Conservation (phyloP, 164 flowering plant species). For the Akebia trifoliata region DNA sequence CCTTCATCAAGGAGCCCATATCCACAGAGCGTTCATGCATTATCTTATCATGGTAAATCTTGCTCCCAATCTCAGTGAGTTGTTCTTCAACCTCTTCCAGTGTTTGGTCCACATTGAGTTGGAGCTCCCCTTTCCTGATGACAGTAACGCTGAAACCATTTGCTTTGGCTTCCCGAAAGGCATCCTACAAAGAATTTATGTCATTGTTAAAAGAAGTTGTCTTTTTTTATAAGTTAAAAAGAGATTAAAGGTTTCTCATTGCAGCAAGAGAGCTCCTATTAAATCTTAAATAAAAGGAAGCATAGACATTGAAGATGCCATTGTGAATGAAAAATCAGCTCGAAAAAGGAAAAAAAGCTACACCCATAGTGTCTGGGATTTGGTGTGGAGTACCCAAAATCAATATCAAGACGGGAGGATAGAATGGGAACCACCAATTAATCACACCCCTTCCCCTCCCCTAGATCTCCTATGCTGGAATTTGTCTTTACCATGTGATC, state of each 20-base stretch:
- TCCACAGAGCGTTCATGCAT: conserved; percentile 64
- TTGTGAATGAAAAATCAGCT: too few species aligned
- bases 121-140: conserved; percentile 71
- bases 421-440: too few species aligned
- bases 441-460: too few species aligned
- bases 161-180: conserved; percentile 80
- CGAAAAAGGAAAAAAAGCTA: too few species aligned
- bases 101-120: conserved; percentile 69
- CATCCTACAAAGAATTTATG: conserved; percentile 43
- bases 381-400: too few species aligned
- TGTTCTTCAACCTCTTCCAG: conserved; percentile 83
- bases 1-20: conserved; percentile 62
- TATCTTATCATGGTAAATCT: conserved; percentile 79
- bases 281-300: background rate
- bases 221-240: too few species aligned
- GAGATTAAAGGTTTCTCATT: background rate
- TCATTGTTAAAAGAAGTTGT: background rate
- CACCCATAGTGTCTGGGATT: too few species aligned
- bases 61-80: conserved; percentile 81
- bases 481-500: too few species aligned
- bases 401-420: too few species aligned
- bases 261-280: background rate
- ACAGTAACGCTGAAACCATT: conserved; percentile 86
- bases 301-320: too few species aligned
- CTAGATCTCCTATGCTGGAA: too few species aligned